These are phyloP conservation scores for Porogramme epimiltina DNA, from an alignment of 1,284 basidiomycete species.

Conservation along the genomic window DNA sequence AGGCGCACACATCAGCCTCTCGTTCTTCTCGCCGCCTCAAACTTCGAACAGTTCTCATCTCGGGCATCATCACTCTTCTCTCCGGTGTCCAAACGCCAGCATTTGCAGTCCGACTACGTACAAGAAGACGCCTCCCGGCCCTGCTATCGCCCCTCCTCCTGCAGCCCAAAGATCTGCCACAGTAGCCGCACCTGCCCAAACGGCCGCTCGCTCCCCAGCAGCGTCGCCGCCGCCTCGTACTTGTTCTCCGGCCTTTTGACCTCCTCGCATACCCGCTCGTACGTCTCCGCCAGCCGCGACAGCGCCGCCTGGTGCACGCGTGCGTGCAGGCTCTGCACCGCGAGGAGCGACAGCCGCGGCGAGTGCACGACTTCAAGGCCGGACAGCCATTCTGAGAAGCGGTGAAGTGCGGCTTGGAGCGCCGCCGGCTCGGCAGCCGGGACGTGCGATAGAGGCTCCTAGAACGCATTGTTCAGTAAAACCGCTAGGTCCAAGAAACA, in stretches of 20 bases:
- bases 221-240: conserved; percentile 88
- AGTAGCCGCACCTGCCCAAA: conserved; percentile 75
- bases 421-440: conserved; percentile 56
- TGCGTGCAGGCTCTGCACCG: conserved; percentile 64
- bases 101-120: too few relatives aligned
- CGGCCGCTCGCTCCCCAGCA: conserved; percentile 81
- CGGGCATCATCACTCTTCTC: too few relatives aligned
- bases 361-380: conserved; percentile 74
- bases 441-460: conserved; percentile 75
- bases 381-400: conserved; percentile 72
- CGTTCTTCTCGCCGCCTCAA: background rate
- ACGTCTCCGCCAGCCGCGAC: conserved; percentile 65
- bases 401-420: conserved; percentile 54
- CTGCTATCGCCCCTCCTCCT: conserved; percentile 25
- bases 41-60: background rate
- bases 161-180: conserved; percentile 75
- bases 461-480: background rate
- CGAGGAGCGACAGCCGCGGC: conserved; percentile 74
- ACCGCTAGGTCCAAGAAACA: too few relatives aligned
- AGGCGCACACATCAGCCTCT: too few relatives aligned
- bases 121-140: too few relatives aligned
- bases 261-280: conserved; percentile 70
- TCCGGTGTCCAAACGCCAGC: too few relatives aligned
- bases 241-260: conserved; percentile 75
- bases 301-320: conserved; percentile 78